These are phyloP conservation scores for Samsoniella hepiali DNA, from an alignment of 2,329 filamentous ascomycete genomes.

Conservation along the genomic window DNA sequence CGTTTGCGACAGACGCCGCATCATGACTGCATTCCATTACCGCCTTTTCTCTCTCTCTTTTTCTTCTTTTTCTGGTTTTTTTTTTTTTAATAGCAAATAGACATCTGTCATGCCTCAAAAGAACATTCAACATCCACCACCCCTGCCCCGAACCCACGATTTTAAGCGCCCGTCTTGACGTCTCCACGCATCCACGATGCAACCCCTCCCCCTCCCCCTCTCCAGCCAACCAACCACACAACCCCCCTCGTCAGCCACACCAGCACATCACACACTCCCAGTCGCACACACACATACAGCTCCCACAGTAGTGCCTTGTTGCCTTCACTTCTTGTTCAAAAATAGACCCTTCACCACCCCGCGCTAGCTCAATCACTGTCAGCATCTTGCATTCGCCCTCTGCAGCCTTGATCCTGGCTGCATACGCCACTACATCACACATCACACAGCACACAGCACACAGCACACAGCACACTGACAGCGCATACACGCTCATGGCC, in stretches of 20 bases:
- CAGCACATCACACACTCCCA: background rate
- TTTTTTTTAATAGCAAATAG: no score
- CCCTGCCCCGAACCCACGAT: background rate
- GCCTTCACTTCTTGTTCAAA: no score
- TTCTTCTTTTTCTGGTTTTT: no score
- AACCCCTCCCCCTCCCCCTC: background rate
- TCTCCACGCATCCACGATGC: constrained; percentile 4
- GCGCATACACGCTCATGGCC: background rate
- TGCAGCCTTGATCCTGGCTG: background rate
- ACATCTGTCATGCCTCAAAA: no score
- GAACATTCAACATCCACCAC: no score
- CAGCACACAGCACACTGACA: background rate
- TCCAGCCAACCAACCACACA: background rate
- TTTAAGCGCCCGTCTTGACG: background rate
- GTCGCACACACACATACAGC: background rate
- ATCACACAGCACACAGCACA: background rate
- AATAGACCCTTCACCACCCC: no score
- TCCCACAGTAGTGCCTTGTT: background rate
- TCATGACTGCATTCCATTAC: no score
- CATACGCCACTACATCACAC: no score
- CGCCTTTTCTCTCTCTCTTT: no score
- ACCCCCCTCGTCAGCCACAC: background rate
- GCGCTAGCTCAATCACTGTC: no score
- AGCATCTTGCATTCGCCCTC: no score
- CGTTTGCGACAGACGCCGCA: no score